Percentiles rank a stretch among this genome's conserved stretches.
phyloP scores from a whole-genome alignment of 345 rosid genomes.

The Capsella bursapastoris region DNA sequence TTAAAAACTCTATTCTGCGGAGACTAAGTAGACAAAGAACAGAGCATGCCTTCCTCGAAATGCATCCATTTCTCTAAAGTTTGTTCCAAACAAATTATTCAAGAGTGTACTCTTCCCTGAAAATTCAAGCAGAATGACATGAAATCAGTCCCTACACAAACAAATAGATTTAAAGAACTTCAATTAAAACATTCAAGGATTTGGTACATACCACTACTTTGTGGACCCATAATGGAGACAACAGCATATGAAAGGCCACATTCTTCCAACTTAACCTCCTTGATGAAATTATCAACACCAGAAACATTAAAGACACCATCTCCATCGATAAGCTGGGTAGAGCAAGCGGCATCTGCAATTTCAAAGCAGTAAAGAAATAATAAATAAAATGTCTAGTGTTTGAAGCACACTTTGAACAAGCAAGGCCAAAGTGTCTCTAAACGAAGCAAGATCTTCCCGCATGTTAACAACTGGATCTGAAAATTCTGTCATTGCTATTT shows the following conservation, averaged over 20 bases:
- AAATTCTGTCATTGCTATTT: background rate
- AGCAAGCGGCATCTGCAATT: constrained; percentile 55
- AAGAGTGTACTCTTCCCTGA: constrained; percentile 98
- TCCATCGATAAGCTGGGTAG: constrained; percentile 95
- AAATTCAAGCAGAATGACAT: constrained; percentile 36
- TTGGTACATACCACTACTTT: constrained; percentile 85
- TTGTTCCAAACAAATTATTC: constrained; percentile 87
- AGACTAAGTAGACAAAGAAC: constrained; percentile 20
- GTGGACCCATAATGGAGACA: constrained; percentile 99
- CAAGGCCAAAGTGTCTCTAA: constrained; percentile 3
- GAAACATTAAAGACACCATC: constrained; percentile 73
- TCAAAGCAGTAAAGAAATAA: constrained; percentile 44
- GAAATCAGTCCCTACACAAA: constrained; percentile 8
- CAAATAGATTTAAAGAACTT: constrained; percentile 14
- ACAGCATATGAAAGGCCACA: constrained; percentile 95
- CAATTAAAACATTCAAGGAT: constrained; percentile 4
- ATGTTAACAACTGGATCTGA: constrained; percentile 24
- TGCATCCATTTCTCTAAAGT: constrained; percentile 99
- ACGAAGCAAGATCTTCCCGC: constrained; percentile 8
- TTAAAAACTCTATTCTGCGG: constrained; percentile 25
- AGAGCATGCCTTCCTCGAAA: constrained; percentile 84
- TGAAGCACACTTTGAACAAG: constrained; percentile 3
- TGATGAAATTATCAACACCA: constrained; percentile 78
- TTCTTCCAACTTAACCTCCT: constrained; percentile 72
- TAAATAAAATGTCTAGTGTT: background rate